Conservation (phyloP, 177 flowering plant genomes). For the Vitis hybrid region DNA sequence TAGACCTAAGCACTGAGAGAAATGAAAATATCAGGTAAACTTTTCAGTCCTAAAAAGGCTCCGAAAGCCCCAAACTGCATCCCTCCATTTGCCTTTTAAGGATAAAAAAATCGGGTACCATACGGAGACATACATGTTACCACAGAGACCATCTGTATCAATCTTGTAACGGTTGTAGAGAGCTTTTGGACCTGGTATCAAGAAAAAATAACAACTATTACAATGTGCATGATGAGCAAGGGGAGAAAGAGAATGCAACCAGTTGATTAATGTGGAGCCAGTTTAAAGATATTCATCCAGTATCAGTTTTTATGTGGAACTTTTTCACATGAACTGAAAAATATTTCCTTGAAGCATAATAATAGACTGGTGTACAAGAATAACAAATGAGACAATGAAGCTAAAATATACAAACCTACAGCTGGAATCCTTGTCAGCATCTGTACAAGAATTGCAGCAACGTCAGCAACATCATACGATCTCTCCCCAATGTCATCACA, state of each 20-base stretch:
- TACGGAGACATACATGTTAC: conserved; percentile 60
- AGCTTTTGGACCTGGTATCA: conserved; percentile 52
- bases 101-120: not conserved
- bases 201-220: conserved; percentile 9
- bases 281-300: not conserved
- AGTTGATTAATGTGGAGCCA: not conserved
- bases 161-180: conserved; percentile 75
- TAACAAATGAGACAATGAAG: no score
- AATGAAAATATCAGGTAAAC: not conserved
- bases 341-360: not conserved
- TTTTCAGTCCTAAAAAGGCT: not conserved
- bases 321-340: not conserved
- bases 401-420: conserved; percentile 48
- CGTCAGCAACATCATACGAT: conserved; percentile 81
- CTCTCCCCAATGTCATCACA: conserved; percentile 99
- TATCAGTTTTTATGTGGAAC: not conserved
- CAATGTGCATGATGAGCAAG: not conserved
- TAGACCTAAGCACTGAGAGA: not conserved
- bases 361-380: no score
- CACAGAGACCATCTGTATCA: conserved; percentile 59
- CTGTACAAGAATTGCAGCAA: conserved; percentile 91
- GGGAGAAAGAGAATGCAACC: not conserved
- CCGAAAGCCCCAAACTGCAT: not conserved
- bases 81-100: no score
- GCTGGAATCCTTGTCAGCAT: conserved; percentile 73